phyloP scores from a whole-genome alignment of 2,329 filamentous ascomycete genomes.

The Neopestalotiopsis sp. region DNA sequence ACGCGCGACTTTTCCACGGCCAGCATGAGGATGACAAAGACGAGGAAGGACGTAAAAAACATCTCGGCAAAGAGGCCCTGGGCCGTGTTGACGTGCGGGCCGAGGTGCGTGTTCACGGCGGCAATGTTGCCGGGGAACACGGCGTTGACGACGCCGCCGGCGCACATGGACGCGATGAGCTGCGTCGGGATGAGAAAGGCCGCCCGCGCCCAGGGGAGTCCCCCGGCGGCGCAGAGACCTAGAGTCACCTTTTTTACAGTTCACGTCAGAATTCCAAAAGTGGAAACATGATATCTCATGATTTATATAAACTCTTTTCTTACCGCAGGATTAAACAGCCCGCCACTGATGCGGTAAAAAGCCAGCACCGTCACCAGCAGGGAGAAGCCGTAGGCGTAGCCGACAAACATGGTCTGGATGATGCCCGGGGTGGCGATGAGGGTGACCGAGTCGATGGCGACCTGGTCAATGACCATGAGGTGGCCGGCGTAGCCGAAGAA shows the following conservation, averaged over 20 bases:
- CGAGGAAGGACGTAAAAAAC: constrained; percentile 64
- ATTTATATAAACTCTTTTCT: too few relatives aligned
- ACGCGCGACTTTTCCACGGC: constrained; percentile 71
- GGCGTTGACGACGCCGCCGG: constrained; percentile 58
- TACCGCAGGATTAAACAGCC: constrained; percentile 47
- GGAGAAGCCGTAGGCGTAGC: constrained; percentile 48
- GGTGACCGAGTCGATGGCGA: constrained; percentile 7
- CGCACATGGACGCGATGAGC: constrained; percentile 57
- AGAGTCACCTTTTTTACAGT: constrained; percentile 47
- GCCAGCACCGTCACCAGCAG: constrained; percentile 55
- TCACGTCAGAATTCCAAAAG: background rate
- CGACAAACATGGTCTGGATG: constrained; percentile 43
- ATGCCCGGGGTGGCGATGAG: constrained; percentile 26
- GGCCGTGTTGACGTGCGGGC: constrained; percentile 36
- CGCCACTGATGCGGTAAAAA: constrained; percentile 53
- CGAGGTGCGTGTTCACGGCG: constrained; percentile 29
- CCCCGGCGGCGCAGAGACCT: constrained; percentile 56
- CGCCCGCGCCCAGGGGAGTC: constrained; percentile 51
- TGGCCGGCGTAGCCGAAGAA: constrained; percentile 46
- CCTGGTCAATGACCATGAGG: constrained; percentile 34
- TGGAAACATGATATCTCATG: too few relatives aligned
- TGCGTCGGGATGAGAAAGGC: constrained; percentile 56
- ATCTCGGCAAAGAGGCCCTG: constrained; percentile 67
- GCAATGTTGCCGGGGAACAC: constrained; percentile 57
- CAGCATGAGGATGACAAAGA: constrained; percentile 69